These are phyloP conservation scores for Aspergillus fructus DNA, from an alignment of 2,329 filamentous ascomycete species.

Conservation along the genomic window DNA sequence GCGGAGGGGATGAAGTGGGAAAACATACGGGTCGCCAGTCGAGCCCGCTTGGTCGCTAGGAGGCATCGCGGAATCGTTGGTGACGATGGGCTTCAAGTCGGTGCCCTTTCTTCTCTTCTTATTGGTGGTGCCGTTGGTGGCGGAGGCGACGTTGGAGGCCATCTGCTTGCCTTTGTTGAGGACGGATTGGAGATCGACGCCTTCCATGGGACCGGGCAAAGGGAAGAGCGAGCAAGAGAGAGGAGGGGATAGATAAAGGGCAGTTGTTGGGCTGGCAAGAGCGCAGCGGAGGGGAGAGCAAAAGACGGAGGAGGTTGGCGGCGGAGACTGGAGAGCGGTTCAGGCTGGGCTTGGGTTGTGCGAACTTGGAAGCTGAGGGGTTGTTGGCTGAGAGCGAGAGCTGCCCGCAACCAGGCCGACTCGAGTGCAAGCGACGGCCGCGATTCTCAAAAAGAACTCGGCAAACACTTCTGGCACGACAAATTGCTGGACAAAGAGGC, in stretches of 20 bases:
- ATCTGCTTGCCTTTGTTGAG: constrained; percentile 67
- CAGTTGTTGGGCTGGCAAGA: constrained; percentile 7
- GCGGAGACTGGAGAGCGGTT: not conserved
- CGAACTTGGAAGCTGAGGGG: constrained; percentile 12
- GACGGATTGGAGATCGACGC: constrained; percentile 62
- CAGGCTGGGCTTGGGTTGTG: constrained; percentile 9
- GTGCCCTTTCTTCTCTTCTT: constrained; percentile 67
- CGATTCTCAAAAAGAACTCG: not conserved
- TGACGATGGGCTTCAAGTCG: constrained; percentile 66
- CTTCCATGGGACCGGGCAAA: constrained; percentile 55
- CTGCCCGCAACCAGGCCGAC: constrained; percentile 11
- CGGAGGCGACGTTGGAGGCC: constrained; percentile 46
- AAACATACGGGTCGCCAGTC: constrained; percentile 46
- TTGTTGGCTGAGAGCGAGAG: not conserved
- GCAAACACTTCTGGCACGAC: not conserved
- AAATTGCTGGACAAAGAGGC: not conserved
- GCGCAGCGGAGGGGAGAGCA: not conserved
- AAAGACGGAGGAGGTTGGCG: constrained; percentile 8
- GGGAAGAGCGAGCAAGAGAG: constrained; percentile 12
- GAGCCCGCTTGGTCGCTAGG: constrained; percentile 39
- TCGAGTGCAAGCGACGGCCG: no score
- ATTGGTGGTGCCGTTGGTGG: constrained; percentile 56
- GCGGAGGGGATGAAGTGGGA: constrained; percentile 1
- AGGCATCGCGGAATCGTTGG: constrained; percentile 55
- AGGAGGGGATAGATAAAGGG: not conserved